Conservation (phyloP, 2,329 filamentous ascomycete species). For the Tricladium varicosporioides region DNA sequence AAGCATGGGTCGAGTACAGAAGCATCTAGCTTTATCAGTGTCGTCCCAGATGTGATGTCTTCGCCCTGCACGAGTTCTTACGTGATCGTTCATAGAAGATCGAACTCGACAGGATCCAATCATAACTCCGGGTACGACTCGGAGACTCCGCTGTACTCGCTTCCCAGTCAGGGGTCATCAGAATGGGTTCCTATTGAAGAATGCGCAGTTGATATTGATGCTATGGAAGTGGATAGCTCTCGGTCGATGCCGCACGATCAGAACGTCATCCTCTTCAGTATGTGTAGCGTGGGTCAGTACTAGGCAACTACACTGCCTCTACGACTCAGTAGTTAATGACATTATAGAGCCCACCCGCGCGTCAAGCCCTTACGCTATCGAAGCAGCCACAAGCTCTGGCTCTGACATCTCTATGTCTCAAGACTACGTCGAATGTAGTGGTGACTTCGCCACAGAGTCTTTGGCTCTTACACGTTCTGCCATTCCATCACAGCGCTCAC, state of each 20-base stretch:
- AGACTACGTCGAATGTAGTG: slow-evolving; percentile 4
- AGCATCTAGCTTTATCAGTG: slow-evolving; percentile 7
- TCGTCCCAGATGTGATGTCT: slow-evolving; percentile 4
- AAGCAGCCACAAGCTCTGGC: slow-evolving; percentile 1
- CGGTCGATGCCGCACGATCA: slow-evolving; percentile 10
- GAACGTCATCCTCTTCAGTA: slow-evolving; percentile 9
- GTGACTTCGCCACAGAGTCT: too few relatives aligned
- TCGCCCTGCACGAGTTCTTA: slow-evolving; percentile 4
- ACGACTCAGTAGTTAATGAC: not conserved
- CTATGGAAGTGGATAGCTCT: slow-evolving; percentile 7
- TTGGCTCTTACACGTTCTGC: too few relatives aligned
- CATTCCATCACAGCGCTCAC: not conserved
- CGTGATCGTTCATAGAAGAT: slow-evolving; percentile 14
- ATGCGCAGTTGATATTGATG: slow-evolving; percentile 9
- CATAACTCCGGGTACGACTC: slow-evolving; percentile 4
- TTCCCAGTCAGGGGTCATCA: slow-evolving; percentile 10
- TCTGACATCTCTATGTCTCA: slow-evolving; percentile 1
- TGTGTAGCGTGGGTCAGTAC: slow-evolving; percentile 8
- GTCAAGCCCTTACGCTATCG: not conserved
- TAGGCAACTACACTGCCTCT: not conserved
- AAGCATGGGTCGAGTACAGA: not conserved
- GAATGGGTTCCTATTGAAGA: slow-evolving; percentile 11
- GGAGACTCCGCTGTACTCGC: slow-evolving; percentile 8
- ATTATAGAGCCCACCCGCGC: slow-evolving; percentile 4
- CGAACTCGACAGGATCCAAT: slow-evolving; percentile 9